Evolutionary conservation across 2,329 filamentous ascomycete genomes (phyloP).

Genomic region (Leptographium procerum): DNA sequence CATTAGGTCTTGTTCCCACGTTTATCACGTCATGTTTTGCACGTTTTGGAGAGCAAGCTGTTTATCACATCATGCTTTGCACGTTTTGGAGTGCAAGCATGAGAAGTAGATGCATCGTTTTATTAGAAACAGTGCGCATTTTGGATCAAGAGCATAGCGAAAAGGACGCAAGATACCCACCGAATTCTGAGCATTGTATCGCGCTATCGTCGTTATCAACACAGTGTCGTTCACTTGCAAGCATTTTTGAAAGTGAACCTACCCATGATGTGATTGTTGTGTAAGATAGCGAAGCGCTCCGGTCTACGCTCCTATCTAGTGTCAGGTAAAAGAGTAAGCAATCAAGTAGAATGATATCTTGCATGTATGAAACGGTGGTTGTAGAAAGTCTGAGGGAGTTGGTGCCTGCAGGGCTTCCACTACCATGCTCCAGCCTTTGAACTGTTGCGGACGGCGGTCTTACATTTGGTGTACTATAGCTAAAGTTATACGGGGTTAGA

Average conservation of each 20-base stretch:
- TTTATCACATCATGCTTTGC: neutral
- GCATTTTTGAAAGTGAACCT: neutral
- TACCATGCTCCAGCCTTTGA: too few species aligned
- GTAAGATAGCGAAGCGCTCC: too few species aligned
- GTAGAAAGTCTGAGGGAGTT: too few species aligned
- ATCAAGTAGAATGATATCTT: too few species aligned
- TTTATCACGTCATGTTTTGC: neutral
- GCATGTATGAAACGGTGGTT: too few species aligned
- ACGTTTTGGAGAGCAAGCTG: neutral
- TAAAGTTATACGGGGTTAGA: too few species aligned
- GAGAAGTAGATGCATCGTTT: neutral
- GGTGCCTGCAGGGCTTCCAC: too few species aligned
- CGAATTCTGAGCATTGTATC: neutral
- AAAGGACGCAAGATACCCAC: constrained; percentile 4
- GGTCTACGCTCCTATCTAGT: too few species aligned
- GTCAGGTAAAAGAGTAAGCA: too few species aligned
- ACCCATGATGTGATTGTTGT: too few species aligned
- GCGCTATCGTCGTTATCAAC: neutral
- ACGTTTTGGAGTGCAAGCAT: neutral
- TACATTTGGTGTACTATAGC: too few species aligned
- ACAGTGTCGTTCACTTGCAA: neutral
- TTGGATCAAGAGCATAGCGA: neutral
- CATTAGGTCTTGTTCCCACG: neutral
- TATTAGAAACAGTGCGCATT: constrained; percentile 2
- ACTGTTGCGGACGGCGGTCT: too few species aligned